Percentiles rank a stretch among this genome's conserved stretches.
Evolutionary conservation across 177 flowering plant species (phyloP).

Genomic region (Telopea speciosissima): DNA sequence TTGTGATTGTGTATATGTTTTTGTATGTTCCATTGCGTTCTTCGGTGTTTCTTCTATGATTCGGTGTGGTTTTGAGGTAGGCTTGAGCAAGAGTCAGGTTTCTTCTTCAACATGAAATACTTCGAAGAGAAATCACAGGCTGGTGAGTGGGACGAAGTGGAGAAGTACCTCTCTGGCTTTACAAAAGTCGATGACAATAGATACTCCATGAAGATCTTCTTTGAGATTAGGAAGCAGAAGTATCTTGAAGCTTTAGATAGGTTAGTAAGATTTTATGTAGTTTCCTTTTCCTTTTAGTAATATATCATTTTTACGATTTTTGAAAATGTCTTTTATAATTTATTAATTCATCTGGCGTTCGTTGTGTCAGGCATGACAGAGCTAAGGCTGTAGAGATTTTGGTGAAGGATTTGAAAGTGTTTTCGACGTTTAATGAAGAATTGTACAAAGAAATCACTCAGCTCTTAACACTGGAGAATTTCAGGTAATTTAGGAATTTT

Average conservation of each 20-base stretch:
- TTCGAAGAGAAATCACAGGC: constrained; percentile 82
- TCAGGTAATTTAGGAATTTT: constrained; percentile 42
- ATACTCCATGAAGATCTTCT: constrained; percentile 89
- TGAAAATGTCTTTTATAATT: neutral
- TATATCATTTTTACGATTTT: neutral
- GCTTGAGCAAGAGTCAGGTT: constrained; percentile 86
- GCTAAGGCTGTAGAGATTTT: constrained; percentile 81
- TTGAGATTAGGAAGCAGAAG: constrained; percentile 89
- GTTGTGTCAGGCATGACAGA: constrained; percentile 54
- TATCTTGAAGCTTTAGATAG: constrained; percentile 88
- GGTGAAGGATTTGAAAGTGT: constrained; percentile 74
- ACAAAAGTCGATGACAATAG: constrained; percentile 85
- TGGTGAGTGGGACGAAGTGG: constrained; percentile 94
- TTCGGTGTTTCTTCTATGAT: constrained; percentile 4
- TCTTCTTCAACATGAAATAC: constrained; percentile 83
- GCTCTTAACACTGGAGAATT: constrained; percentile 63
- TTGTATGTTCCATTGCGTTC: neutral
- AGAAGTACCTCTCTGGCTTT: constrained; percentile 79
- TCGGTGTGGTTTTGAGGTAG: constrained; percentile 27
- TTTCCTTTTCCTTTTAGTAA: no score
- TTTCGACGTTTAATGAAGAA: constrained; percentile 80
- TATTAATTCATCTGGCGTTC: neutral
- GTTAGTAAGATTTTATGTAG: constrained; percentile 20
- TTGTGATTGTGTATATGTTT: no score
- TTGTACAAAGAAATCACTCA: constrained; percentile 82